phyloP scores from a whole-genome alignment of 2,329 filamentous ascomycete genomes.

The Kalmusia sp. region DNA sequence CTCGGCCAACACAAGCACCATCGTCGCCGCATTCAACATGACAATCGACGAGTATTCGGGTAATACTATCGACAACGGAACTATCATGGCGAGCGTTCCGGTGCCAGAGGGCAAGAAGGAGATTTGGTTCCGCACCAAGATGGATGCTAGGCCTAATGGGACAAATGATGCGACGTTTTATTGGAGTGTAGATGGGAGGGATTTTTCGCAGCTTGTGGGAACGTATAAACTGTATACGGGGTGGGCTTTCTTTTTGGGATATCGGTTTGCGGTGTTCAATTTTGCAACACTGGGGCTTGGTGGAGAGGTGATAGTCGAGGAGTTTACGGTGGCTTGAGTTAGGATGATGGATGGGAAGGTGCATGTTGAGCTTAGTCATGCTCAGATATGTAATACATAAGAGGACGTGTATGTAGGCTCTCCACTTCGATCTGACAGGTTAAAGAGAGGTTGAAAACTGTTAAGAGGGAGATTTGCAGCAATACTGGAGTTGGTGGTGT shows the following conservation, averaged over 20 bases:
- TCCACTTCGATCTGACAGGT: no score
- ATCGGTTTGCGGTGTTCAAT: conserved; percentile 39
- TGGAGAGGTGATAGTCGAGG: conserved; percentile 17
- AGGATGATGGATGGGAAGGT: no score
- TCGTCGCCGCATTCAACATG: conserved; percentile 35
- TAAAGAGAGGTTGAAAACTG: no score
- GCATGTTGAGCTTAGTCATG: no score
- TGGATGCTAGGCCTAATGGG: conserved; percentile 32
- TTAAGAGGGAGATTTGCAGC: no score
- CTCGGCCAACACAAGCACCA: conserved; percentile 38
- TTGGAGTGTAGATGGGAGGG: conserved; percentile 33
- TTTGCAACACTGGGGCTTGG: conserved; percentile 32
- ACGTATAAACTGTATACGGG: conserved; percentile 27
- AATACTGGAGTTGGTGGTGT: no score
- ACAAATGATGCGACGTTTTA: conserved; percentile 27
- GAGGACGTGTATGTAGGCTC: no score
- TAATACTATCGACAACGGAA: conserved; percentile 20
- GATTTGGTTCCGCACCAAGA: conserved; percentile 29
- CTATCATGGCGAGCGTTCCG: conserved; percentile 13
- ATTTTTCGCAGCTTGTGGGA: conserved; percentile 25
- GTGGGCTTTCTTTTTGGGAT: conserved; percentile 36
- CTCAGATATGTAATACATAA: no score
- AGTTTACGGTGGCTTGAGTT: no score
- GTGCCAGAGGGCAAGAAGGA: conserved; percentile 15
- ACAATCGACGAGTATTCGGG: conserved; percentile 38